Evolutionary conservation across 441 rosid species (phyloP), one percentile per base, ranked within the genome.

Genomic region (Manihot esculenta): DNA sequence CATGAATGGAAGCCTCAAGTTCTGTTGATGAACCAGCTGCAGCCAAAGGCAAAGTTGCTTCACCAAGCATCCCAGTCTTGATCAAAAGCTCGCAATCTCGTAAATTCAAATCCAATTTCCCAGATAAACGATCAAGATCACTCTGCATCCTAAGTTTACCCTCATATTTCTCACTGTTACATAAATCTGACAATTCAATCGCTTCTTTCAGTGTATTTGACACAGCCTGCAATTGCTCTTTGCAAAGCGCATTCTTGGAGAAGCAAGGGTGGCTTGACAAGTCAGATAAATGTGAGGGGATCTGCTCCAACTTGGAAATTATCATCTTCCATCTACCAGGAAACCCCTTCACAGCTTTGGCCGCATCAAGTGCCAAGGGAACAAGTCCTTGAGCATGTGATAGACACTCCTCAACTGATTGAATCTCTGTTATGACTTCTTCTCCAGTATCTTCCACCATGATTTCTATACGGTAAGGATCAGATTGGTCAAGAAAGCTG

Each of bases 61-160:
- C 96, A 14, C 89, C 92, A 9, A 94, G 96, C 59, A 94, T 90
- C 9, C 97, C 96, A 1, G 98, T 94, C 85, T 92, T 94, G 83
- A 90, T 88, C 64, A 94, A 69, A 71, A 92, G 85, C n/a, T 89
- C 89, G 66, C 97, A 90, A 72, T 94, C 99, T 50, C 83, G 83
- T 62, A 94, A 85, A 76, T 83, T 88, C 80, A 90, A 84, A 77
- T 90, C 97, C 82, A 94, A 64, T 70, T 89, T 94, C 20, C 93
- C 87, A 0, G 89, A 85, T 70, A 94, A 73, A 0, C 93, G 85
- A 82, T 94, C 97, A 7, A 94, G 96, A 81, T 94, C 91, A 59
- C 94, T 94, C 85, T 94, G 99, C 96, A 88, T 92, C 83, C 84
- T 80, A 1, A 94, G 82, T 77, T 94, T 94, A 64, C 99, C 99